These are phyloP conservation scores for Aphanomyces stellatus DNA, from an alignment of 352 stramenopile genomes.

Conservation along the genomic window DNA sequence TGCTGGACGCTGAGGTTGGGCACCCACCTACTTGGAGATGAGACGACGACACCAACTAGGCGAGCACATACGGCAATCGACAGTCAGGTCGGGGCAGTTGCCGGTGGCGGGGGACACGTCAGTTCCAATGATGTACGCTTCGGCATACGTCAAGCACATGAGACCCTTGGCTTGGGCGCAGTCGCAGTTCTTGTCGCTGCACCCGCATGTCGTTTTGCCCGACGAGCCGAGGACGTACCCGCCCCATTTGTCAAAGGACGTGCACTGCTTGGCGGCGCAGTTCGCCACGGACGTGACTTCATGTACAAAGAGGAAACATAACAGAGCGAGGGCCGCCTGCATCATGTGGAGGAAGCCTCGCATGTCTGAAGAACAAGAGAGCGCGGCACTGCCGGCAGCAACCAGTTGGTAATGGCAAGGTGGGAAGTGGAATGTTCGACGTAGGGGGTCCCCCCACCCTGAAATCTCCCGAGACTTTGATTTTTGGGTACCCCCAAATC, in stretches of 20 bases:
- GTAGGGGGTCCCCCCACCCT: background rate
- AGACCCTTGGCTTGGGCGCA: background rate
- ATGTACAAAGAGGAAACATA: background rate
- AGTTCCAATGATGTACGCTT: background rate
- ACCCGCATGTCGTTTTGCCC: background rate
- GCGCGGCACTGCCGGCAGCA: background rate
- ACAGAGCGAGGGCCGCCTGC: background rate
- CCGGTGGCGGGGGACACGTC: background rate
- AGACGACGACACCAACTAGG: background rate
- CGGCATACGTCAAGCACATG: background rate
- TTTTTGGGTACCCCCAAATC: no score
- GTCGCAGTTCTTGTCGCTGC: background rate
- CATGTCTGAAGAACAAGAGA: background rate
- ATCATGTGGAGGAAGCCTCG: background rate
- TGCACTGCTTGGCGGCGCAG: background rate
- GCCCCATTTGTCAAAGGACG: background rate
- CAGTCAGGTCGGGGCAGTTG: background rate
- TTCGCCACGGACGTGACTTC: background rate
- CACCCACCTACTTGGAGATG: background rate
- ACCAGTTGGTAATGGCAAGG: constrained; percentile 1
- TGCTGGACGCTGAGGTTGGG: background rate
- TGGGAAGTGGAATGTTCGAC: background rate
- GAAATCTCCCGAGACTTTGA: background rate
- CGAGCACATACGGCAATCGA: constrained; percentile 7
- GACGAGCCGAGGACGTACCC: background rate